Base-by-base conservation (phyloP, 106 monocot genomes). In the Gastrodia elata region DNA sequence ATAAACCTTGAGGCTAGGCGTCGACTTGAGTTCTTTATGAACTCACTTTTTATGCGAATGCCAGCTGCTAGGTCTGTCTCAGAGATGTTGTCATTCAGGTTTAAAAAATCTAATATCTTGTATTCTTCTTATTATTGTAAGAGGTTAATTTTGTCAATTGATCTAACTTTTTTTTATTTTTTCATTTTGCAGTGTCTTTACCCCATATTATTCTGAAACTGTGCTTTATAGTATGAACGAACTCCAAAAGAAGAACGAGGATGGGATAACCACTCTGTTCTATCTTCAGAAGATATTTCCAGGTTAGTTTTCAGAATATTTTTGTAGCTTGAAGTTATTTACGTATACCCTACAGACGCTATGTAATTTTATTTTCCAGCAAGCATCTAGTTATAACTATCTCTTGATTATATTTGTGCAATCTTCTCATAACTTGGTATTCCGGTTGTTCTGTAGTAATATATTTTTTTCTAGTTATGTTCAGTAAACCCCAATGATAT, bases 251-350 rank as follows among this genome's bases (percentile, higher is more conserved):
- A 90, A 84, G 74, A 94, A 94, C 76, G 94, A 94, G 65, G 94
- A 94, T 86, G 94, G 94, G 37, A 94, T 94, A 78, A 81, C 86
- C 43, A 90, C 65, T 78, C 68, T 94, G 41, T 94, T 94, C 74
- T 94, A 94, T 72, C 88, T 94, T 18, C 94, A 94, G 57, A 94
- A 94, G 75, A 94, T 94, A 46, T 94, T 79, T 81, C 94, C 90
- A 86, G 94, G 94, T 94, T 76, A 35, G 74, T 73, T 22, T 38
- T 71, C 55, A 0, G 1, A 20, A 68, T 28, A 1, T 28, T 42
- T 40, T 61, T 13, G 32, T 61, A 11, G 32, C 32, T 33, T 9
- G 27, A 32, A 32, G 61, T 32, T 32, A 3, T 2, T 32, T n/a
- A n/a, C n/a, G n/a, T n/a, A 32, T 61, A 32, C 61, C 11, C 2